A percentile compares a stretch with the other conserved stretches of the same genome.
Evolutionary conservation across 495 filamentous ascomycete species (phyloP).

Genomic region (Apiosordaria backusii): DNA sequence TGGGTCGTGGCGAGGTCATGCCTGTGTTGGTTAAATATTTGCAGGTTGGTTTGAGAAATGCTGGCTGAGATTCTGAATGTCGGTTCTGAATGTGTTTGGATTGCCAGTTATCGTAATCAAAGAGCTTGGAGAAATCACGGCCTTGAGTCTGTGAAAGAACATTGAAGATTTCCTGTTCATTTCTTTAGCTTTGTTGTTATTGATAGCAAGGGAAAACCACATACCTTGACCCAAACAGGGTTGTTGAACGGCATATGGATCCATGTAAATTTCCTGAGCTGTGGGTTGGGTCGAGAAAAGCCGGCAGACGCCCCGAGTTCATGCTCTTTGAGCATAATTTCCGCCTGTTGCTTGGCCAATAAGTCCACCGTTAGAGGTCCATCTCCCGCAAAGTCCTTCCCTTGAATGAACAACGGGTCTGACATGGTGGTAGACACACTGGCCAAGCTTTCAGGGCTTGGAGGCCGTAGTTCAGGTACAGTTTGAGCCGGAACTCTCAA

Average conservation of each 20-base stretch:
- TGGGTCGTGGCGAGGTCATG: constrained; percentile 28
- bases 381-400: constrained; percentile 8
- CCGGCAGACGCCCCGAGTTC: constrained; percentile 34
- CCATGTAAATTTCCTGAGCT: constrained; percentile 55
- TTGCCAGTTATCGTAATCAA: constrained; percentile 49
- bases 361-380: constrained; percentile 12
- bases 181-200: constrained; percentile 29
- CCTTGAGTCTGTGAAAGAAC: constrained; percentile 35
- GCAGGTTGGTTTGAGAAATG: constrained; percentile 45
- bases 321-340: constrained; percentile 21
- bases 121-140: constrained; percentile 41
- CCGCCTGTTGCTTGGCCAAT: constrained; percentile 21
- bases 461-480: constrained; percentile 26
- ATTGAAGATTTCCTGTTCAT: constrained; percentile 35
- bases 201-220: constrained; percentile 23
- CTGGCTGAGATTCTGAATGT: constrained; percentile 44
- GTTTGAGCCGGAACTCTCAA: constrained; percentile 31
- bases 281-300: constrained; percentile 39
- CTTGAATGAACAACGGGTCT: constrained; percentile 24
- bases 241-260: constrained; percentile 65
- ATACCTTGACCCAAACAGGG: constrained; percentile 60
- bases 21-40: constrained; percentile 45
- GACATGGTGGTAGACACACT: constrained; percentile 30
- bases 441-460: constrained; percentile 30
- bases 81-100: constrained; percentile 45